Conservation (phyloP, 164 flowering plant genomes). For the Berberis thunbergii region DNA sequence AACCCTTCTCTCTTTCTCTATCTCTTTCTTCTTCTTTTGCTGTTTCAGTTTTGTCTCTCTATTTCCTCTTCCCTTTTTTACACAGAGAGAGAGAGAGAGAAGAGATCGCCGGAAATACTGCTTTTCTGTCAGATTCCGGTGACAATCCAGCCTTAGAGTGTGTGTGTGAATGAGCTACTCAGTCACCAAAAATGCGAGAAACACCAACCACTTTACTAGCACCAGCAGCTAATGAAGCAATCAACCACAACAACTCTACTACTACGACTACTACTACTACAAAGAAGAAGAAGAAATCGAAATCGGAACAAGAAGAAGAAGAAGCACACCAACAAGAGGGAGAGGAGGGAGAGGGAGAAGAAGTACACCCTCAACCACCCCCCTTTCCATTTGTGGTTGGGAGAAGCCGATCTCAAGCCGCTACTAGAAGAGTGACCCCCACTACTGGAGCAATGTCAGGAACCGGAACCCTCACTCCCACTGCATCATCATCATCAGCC, state of each 20-base stretch:
- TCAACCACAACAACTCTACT: background rate
- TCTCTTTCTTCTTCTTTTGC: background rate
- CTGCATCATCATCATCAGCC: too few species aligned
- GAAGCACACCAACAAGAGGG: slow-evolving; percentile 16
- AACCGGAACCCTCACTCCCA: too few species aligned
- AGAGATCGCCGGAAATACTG: slow-evolving; percentile 21
- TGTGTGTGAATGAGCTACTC: too few species aligned
- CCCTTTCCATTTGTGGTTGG: too few species aligned
- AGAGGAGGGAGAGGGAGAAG: slow-evolving; percentile 30
- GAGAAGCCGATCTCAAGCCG: slow-evolving; percentile 6
- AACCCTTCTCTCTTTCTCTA: slow-evolving; percentile 1
- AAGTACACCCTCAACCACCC: too few species aligned
- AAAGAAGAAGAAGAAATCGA: background rate
- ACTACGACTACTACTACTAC: too few species aligned
- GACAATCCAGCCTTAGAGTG: background rate
- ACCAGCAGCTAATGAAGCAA: slow-evolving; percentile 10
- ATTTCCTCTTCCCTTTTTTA: background rate
- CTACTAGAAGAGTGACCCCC: background rate
- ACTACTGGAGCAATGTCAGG: too few species aligned
- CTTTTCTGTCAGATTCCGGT: slow-evolving; percentile 9
- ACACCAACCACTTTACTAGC: slow-evolving; percentile 2
- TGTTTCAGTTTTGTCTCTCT: too few species aligned
- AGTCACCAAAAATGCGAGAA: slow-evolving; percentile 29
- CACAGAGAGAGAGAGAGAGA: too few species aligned
- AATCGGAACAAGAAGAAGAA: slow-evolving; percentile 10